Conservation (phyloP, 2,329 filamentous ascomycete genomes). For the Talaromyces sp. region DNA sequence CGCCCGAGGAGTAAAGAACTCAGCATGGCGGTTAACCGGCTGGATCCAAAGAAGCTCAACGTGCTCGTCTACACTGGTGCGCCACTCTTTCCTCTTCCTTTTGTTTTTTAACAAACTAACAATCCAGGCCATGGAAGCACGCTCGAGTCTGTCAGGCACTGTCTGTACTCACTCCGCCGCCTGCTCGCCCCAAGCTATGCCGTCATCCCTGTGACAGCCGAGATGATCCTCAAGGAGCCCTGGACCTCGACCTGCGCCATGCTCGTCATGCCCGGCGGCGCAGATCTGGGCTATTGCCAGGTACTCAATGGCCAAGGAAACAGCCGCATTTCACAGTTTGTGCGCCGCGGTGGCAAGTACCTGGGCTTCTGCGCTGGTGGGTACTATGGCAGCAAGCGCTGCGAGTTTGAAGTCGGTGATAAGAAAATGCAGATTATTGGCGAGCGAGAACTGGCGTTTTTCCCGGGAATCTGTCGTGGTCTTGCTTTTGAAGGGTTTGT, state of each 20-base stretch:
- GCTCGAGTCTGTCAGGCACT: constrained; percentile 81
- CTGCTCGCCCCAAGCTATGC: constrained; percentile 88
- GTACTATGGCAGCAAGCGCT: constrained; percentile 76
- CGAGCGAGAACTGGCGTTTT: constrained; percentile 78
- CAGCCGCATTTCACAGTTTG: constrained; percentile 73
- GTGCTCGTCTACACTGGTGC: constrained; percentile 87
- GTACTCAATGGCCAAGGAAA: constrained; percentile 85
- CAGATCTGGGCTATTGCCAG: constrained; percentile 87
- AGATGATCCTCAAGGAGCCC: constrained; percentile 79
- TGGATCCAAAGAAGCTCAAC: constrained; percentile 68
- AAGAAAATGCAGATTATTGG: constrained; percentile 78
- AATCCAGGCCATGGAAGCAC: constrained; percentile 72
- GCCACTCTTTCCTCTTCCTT: constrained; percentile 17
- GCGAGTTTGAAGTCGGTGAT: constrained; percentile 89
- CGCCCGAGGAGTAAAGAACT: constrained; percentile 1
- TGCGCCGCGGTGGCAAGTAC: constrained; percentile 77
- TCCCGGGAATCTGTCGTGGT: constrained; percentile 77
- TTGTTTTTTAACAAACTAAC: constrained; percentile 22
- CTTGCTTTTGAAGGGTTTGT: constrained; percentile 84
- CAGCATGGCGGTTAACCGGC: constrained; percentile 27
- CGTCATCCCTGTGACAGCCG: constrained; percentile 75
- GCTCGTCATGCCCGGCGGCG: constrained; percentile 86
- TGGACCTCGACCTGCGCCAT: constrained; percentile 84
- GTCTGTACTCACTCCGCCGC: constrained; percentile 76
- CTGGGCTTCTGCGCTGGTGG: constrained; percentile 91